These are phyloP conservation scores for Amanita muscaria DNA, from an alignment of 768 basidiomycete genomes.

Conservation along the genomic window DNA sequence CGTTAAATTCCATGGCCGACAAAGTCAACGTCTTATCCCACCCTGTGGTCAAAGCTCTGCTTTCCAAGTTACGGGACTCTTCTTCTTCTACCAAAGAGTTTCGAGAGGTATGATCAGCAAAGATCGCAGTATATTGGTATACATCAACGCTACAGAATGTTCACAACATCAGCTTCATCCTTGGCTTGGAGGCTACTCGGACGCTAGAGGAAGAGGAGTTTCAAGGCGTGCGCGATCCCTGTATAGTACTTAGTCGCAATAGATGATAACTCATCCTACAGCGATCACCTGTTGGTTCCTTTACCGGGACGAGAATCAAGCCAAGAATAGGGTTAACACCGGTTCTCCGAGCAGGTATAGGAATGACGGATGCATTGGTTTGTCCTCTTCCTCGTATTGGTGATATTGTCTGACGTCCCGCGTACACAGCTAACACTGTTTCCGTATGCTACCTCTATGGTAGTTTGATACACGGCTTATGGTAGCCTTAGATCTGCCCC, in stretches of 20 bases:
- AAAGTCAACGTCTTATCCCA: conserved; percentile 44
- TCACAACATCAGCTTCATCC: conserved; percentile 61
- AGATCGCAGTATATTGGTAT: not conserved
- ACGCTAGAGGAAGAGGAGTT: conserved; percentile 55
- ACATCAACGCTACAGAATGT: conserved; percentile 46
- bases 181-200: conserved; percentile 80
- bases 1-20: not conserved
- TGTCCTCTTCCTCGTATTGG: not conserved
- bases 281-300: conserved; percentile 75
- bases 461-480: not conserved
- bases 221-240: conserved; percentile 42
- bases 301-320: conserved; percentile 69
- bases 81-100: conserved; percentile 66
- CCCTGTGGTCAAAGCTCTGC: conserved; percentile 63
- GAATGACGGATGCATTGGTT: conserved; percentile 83
- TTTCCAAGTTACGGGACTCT: conserved; percentile 60
- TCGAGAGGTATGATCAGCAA: conserved; percentile 45
- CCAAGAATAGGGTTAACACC: conserved; percentile 81
- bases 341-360: conserved; percentile 86
- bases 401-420: not conserved
- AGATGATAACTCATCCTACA: conserved; percentile 18
- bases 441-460: conserved; percentile 44
- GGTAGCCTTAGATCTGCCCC: conserved; percentile 49
- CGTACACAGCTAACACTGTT: conserved; percentile 58
- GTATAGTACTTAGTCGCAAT: not conserved